Conservation (phyloP, 2,329 filamentous ascomycete genomes). For the Elsinoe batatas region DNA sequence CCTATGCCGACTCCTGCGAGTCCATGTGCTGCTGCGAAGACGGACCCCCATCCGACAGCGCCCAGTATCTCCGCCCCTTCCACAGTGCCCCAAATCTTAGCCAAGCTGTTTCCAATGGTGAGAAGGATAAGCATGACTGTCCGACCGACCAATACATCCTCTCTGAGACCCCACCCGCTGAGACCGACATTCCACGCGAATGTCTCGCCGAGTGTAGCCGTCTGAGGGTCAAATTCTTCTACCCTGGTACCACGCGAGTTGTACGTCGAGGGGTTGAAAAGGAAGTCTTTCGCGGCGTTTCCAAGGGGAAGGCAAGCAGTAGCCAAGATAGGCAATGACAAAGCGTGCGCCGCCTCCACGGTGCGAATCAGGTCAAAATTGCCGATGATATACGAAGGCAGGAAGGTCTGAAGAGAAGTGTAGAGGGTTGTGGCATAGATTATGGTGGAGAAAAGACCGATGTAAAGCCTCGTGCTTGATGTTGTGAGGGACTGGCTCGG, state of each 20-base stretch:
- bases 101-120: conserved; percentile 45
- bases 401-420: conserved; percentile 56
- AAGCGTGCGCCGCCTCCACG: conserved; percentile 56
- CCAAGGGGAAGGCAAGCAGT: conserved; percentile 58
- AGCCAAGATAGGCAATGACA: conserved; percentile 40
- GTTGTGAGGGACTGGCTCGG: conserved; percentile 43
- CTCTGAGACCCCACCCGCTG: conserved; percentile 53
- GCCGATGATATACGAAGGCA: conserved; percentile 61
- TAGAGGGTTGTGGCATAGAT: conserved; percentile 70
- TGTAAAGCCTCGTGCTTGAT: conserved; percentile 53
- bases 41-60: conserved; percentile 58
- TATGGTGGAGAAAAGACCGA: conserved; percentile 56
- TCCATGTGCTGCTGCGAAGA: conserved; percentile 62
- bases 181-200: conserved; percentile 57
- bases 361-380: conserved; percentile 66
- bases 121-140: conserved; percentile 41
- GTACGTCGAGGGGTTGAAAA: conserved; percentile 61
- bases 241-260: conserved; percentile 29
- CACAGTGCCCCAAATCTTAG: conserved; percentile 58
- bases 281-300: conserved; percentile 60
- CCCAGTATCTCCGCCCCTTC: conserved; percentile 60
- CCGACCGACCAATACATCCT: conserved; percentile 47
- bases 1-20: conserved; percentile 49
- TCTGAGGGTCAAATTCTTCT: conserved; percentile 53
- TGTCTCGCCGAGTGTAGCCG: conserved; percentile 59